Conservation (phyloP, 371 early-diverging fungal genomes). For the Lichtheimia ornata region DNA sequence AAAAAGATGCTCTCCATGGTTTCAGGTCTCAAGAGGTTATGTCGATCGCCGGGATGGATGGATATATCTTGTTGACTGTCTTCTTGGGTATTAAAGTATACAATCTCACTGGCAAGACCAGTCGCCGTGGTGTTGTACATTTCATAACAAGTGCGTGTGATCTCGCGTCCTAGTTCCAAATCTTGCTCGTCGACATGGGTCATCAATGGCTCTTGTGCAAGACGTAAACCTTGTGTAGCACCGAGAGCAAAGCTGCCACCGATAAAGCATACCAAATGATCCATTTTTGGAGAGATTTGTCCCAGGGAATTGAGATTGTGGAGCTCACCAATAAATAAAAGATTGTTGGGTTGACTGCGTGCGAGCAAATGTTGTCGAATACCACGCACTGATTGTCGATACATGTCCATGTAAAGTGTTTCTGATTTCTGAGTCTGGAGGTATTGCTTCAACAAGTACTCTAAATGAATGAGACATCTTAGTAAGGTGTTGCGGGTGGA, state of each 20-base stretch:
- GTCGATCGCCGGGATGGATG: conserved; percentile 62
- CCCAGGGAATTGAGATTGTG: conserved; percentile 7
- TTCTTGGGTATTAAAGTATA: conserved; percentile 49
- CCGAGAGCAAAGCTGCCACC: conserved; percentile 84
- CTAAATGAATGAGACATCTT: conserved; percentile 29
- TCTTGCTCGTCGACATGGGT: conserved; percentile 49
- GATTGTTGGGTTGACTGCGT: conserved; percentile 55
- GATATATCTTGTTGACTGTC: conserved; percentile 59
- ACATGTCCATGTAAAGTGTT: conserved; percentile 67
- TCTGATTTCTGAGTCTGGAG: conserved; percentile 72
- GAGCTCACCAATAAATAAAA: conserved; percentile 77
- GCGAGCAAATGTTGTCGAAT: conserved; percentile 73
- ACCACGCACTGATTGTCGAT: conserved; percentile 69
- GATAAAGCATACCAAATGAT: conserved; percentile 92
- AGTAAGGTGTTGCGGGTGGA: background rate
- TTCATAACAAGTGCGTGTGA: conserved; percentile 79
- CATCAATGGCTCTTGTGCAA: conserved; percentile 21
- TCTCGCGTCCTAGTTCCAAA: conserved; percentile 71
- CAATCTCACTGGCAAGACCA: conserved; percentile 85
- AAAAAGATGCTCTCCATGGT: conserved; percentile 88
- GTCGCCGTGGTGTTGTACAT: conserved; percentile 81
- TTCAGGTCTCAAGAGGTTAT: conserved; percentile 84
- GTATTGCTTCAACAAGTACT: conserved; percentile 90
- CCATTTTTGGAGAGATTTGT: conserved; percentile 73
- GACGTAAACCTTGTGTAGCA: conserved; percentile 63